Evolutionary conservation across 202 grass and related monocot genomes (phyloP).

Genomic region (Dendrocalamus latiflorus): DNA sequence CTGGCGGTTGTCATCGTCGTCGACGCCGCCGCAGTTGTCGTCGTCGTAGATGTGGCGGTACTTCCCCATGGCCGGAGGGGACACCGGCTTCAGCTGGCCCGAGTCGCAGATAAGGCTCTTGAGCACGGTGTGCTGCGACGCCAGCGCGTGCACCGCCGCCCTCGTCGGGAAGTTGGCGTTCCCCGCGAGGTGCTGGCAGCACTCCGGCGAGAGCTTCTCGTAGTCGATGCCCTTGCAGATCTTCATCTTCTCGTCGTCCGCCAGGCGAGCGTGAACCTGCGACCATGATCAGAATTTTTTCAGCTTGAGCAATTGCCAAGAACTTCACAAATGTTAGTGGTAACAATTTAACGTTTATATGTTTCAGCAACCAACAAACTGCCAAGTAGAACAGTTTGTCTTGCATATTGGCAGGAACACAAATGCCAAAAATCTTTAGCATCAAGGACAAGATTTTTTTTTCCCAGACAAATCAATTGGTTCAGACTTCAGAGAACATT

Average conservation of each 20-base stretch:
- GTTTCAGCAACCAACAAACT: background rate
- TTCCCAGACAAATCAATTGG: background rate
- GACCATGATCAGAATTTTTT: background rate
- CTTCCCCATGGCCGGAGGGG: background rate
- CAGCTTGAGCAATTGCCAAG: too few species aligned
- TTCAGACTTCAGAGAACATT: conserved; percentile 32
- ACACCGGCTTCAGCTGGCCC: conserved; percentile 27
- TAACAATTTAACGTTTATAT: background rate
- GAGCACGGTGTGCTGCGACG: conserved; percentile 73
- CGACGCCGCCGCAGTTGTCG: background rate
- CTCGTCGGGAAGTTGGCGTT: conserved; percentile 71
- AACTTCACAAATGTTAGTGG: too few species aligned
- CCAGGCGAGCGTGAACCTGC: conserved; percentile 60
- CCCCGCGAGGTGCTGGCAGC: conserved; percentile 75
- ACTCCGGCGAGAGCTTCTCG: conserved; percentile 83
- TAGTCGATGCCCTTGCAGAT: conserved; percentile 73
- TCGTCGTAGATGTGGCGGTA: background rate
- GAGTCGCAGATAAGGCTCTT: conserved; percentile 67
- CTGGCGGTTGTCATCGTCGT: conserved; percentile 26
- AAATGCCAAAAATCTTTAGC: background rate
- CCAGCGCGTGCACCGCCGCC: conserved; percentile 75
- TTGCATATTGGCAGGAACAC: background rate
- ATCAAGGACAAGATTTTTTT: background rate
- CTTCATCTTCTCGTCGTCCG: conserved; percentile 85
- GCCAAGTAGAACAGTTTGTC: background rate